These are phyloP conservation scores for Alternaria arbusti DNA, from an alignment of 2,329 filamentous ascomycete genomes.

Conservation along the genomic window DNA sequence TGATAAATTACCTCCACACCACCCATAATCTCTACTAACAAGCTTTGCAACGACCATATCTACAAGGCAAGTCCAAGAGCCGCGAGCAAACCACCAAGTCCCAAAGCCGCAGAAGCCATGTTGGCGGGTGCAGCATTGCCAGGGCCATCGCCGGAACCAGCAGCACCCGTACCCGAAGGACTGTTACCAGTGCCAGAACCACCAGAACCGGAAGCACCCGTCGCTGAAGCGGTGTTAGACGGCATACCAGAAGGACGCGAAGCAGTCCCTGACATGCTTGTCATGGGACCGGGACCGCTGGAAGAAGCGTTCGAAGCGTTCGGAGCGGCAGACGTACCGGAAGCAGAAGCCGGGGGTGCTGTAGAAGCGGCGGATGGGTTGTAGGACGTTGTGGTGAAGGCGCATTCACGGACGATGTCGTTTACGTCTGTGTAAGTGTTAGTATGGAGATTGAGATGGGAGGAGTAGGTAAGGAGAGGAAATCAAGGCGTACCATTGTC, in stretches of 20 bases:
- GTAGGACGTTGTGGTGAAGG: neutral
- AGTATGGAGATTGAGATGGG: neutral
- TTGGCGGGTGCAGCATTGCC: neutral
- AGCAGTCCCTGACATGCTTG: neutral
- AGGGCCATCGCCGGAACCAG: neutral
- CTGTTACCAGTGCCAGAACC: neutral
- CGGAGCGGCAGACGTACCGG: neutral
- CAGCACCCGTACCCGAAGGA: neutral
- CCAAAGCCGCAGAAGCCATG: neutral
- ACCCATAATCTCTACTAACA: neutral
- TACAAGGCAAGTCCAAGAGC: constrained; percentile 1
- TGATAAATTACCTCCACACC: neutral
- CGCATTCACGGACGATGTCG: constrained; percentile 3
- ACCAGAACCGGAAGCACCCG: neutral
- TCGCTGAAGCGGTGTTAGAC: constrained; percentile 1
- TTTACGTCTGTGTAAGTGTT: neutral
- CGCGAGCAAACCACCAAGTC: neutral
- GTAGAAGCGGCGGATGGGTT: neutral
- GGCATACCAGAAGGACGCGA: neutral
- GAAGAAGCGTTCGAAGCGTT: neutral
- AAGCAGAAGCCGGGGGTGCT: neutral
- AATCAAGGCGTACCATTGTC: neutral
- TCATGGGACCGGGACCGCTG: neutral
- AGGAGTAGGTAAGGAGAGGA: neutral
- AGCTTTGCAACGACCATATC: neutral